phyloP scores from a whole-genome alignment of 164 flowering plant species.

The Liquidambar formosana region DNA sequence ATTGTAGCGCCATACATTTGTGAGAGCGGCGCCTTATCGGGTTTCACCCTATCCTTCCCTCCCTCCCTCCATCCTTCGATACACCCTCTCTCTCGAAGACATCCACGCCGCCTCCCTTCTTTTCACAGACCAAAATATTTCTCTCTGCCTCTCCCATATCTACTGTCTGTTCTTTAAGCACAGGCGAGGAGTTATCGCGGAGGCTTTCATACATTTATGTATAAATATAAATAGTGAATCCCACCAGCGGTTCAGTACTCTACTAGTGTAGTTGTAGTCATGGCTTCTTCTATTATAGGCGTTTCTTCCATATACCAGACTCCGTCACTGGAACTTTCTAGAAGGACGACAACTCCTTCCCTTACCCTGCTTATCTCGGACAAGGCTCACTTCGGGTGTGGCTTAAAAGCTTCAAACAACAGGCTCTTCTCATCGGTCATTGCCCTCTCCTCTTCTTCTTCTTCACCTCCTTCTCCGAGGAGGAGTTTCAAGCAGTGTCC shows the following conservation, averaged over 20 bases:
- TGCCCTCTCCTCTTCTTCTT: background rate
- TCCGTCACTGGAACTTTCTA: constrained; percentile 30
- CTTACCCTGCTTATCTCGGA: constrained; percentile 15
- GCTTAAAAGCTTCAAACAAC: constrained; percentile 10
- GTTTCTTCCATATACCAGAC: constrained; percentile 40
- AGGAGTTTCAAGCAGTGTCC: background rate
- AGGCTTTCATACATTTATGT: too few relatives aligned
- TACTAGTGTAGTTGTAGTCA: constrained; percentile 5
- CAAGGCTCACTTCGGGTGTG: constrained; percentile 15
- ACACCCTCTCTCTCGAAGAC: background rate
- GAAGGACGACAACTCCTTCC: constrained; percentile 6
- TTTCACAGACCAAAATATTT: too few relatives aligned
- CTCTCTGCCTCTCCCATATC: too few relatives aligned
- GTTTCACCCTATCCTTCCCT: constrained; percentile 13
- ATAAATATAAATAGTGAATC: too few relatives aligned
- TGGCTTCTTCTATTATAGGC: constrained; percentile 50
- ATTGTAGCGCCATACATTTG: constrained; percentile 30
- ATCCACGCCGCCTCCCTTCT: background rate
- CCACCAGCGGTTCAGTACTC: background rate
- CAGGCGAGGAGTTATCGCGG: background rate
- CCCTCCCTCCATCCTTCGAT: background rate
- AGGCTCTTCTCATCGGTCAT: background rate
- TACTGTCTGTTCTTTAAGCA: background rate
- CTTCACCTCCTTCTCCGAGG: constrained; percentile 1
- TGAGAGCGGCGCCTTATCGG: constrained; percentile 16